Base-by-base conservation (phyloP, 2,329 filamentous ascomycete species). In the Colletotrichum simmondsii region DNA sequence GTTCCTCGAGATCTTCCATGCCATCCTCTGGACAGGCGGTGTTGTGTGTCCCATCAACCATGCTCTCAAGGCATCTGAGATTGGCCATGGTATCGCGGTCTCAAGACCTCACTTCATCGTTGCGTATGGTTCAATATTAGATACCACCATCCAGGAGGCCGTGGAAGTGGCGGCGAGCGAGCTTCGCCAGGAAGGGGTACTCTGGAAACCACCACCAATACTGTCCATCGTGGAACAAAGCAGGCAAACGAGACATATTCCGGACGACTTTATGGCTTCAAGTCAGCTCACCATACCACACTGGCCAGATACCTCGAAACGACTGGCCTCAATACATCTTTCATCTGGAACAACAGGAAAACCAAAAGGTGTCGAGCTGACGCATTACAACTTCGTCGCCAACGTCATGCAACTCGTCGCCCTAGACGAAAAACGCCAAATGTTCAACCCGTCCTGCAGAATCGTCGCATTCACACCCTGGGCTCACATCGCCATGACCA, bases 321-420 rank as follows among this genome's bases (percentile, higher is more conserved):
- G 82, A 19, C 72, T 83, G 6, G 83, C 83, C 4, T 83, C 82
- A 1, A 84, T 85, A 24, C 83, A 84, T 60, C 74, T 79, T 11
- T 79, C 78, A 1, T 69, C 84, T 80, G 96, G 96, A 8, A 98
- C 96, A 0, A 98, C 96, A 0, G 96, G 96, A 2, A 85, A 95
- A 63, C 95, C 96, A 0, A 98, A 98, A 82, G 96, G 95, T 19
- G 96, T 98, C 16, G 93, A 94, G 89, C 86, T 98, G 37, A 93
- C 91, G 8, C 96, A 98, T 82, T 82, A 85, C 75, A 98, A 98
- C 80, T 92, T 98, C 72, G 89, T 97, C 12, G 85, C 94, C 72
- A 97, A 98, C 81, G 11, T 78, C 2, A 59, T 75, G 26, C 83
- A 85, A 53, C 82, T 85, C n/a, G 75, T 82, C 11, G 75, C 79